Evolutionary conservation across 148 eudicot species (phyloP).

Genomic region (Camellia lanceoleosa): DNA sequence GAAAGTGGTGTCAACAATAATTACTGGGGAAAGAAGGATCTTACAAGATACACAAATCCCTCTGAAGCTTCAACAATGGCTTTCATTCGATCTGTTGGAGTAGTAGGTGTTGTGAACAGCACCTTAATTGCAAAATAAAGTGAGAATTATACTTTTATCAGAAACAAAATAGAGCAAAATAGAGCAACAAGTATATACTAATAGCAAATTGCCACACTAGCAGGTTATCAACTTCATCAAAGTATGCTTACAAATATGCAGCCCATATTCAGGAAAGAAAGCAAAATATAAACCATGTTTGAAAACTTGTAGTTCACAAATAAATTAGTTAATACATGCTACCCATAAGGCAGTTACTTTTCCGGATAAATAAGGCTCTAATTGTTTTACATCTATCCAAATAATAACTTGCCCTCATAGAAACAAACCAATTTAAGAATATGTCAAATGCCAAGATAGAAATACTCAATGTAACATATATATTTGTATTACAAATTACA

Average conservation of each 20-base stretch:
- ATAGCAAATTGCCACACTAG: background rate
- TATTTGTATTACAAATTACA: background rate
- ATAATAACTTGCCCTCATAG: background rate
- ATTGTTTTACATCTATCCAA: background rate
- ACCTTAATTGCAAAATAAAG: slow-evolving; percentile 45
- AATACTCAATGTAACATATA: background rate
- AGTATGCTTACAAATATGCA: background rate
- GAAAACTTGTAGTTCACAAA: background rate
- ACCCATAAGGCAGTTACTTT: background rate
- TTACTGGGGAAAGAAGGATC: slow-evolving; percentile 16
- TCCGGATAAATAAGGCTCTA: background rate
- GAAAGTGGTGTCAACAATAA: background rate
- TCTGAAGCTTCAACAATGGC: slow-evolving; percentile 84
- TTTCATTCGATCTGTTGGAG: slow-evolving; percentile 79
- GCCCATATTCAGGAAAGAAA: background rate
- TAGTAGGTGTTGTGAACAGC: slow-evolving; percentile 88
- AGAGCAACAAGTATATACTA: background rate
- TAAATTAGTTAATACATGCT: background rate
- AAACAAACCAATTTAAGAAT: background rate
- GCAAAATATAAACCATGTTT: background rate
- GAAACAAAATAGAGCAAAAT: background rate
- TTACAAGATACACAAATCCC: slow-evolving; percentile 92
- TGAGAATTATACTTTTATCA: background rate
- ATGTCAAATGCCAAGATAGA: background rate
- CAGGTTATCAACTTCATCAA: slow-evolving; percentile 4